Conservation (phyloP, 2,329 filamentous ascomycete species). For the Trichoderma arundinaceum region DNA sequence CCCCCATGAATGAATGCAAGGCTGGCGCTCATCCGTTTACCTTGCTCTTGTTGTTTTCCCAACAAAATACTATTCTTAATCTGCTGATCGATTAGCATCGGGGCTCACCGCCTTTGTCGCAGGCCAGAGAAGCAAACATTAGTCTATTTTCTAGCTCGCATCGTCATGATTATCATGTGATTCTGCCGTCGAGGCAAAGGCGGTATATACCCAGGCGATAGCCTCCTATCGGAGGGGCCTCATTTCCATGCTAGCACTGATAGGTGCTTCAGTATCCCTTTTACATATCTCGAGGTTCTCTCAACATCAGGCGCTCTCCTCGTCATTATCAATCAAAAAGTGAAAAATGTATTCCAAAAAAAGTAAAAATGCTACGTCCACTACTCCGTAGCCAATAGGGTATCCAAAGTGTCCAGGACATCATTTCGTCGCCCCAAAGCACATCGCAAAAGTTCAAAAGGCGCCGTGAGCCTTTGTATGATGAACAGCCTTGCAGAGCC, state of each 20-base stretch:
- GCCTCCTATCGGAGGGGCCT: too few species aligned
- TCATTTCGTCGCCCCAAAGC: too few species aligned
- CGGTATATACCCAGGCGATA: background rate
- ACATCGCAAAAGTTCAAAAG: too few species aligned
- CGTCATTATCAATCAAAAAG: too few species aligned
- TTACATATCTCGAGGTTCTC: too few species aligned
- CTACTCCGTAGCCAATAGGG: slow-evolving; percentile 1
- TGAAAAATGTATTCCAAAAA: background rate
- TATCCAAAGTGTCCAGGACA: background rate
- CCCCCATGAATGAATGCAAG: too few species aligned
- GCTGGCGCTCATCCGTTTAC: background rate
- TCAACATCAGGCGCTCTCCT: too few species aligned
- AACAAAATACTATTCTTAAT: background rate
- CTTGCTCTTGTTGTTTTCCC: background rate
- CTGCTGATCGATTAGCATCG: slow-evolving; percentile 8
- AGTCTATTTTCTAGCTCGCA: slow-evolving; percentile 14
- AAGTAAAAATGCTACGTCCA: background rate
- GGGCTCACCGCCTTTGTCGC: slow-evolving; percentile 19
- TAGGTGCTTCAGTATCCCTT: too few species aligned
- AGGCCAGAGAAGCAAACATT: slow-evolving; percentile 1
- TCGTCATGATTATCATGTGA: slow-evolving; percentile 21
- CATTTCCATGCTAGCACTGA: too few species aligned
- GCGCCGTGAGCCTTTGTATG: too few species aligned
- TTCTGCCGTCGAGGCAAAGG: slow-evolving; percentile 22
- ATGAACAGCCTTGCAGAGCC: background rate